Evolutionary conservation across 192 early-diverging fungal species (phyloP), one percentile per base, ranked within the genome.

Genomic region (Umbelopsis ramanniana): DNA sequence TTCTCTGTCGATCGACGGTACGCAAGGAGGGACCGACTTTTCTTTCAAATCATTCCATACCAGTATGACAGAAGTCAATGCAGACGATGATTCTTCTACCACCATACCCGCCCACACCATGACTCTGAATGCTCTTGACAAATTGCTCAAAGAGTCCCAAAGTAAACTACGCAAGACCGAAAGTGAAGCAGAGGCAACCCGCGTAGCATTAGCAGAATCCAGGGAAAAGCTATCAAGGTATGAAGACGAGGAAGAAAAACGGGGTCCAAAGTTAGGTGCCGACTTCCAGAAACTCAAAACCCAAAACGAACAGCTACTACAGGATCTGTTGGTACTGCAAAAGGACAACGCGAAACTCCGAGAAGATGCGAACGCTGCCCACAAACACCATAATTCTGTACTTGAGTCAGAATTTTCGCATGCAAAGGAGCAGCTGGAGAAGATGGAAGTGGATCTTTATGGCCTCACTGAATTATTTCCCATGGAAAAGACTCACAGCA

Each of bases 401-500:
- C 33, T 63, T 22, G 57, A 63, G 17, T 29, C 8, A 5, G 57
- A 63, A 37, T 26, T 63, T 0, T 22, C 7, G 2, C 57, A 63
- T 37, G 33, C 57, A 37, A 22, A 26, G 7, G 29, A 63, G 33
- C 57, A 63, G 35, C 33, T 63, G 14, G 57, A 63, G 26, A 63
- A 63, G 12, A 8, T 63, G 57, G 57, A 63, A n/a, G 15, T 15
- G 23, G 57, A 63, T 63, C 57, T 63, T 3, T 63, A 63, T 63
- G 15, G 57, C 4, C 33, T 63, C 15, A 63, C 57, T 37, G 57
- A 63, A n/a, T 7, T 63, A 29, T 63, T 63, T n/a, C 57, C 57
- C 17, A 35, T 63, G 26, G 14, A 63, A 17, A 63, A 63, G 14
- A 38, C 57, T 17, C 26, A 63, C 57, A n/a, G 17, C 17, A 63